These are phyloP conservation scores for Penicillium cosmopolitanum DNA, from an alignment of 495 filamentous ascomycete species.

Conservation along the genomic window DNA sequence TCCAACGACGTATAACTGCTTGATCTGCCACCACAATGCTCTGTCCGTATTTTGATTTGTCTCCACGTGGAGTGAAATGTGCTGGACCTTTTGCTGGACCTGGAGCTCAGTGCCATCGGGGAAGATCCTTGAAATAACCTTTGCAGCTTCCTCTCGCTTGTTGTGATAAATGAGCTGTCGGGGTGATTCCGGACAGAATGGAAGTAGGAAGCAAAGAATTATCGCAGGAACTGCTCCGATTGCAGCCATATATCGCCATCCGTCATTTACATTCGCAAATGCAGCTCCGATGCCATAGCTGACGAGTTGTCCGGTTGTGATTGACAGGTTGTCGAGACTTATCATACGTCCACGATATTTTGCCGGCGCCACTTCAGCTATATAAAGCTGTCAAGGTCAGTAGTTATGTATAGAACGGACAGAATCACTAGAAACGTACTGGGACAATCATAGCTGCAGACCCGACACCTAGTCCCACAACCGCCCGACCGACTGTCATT, in stretches of 20 bases:
- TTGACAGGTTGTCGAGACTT: conserved; percentile 56
- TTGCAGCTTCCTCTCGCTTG: conserved; percentile 38
- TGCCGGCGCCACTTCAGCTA: conserved; percentile 52
- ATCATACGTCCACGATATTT: conserved; percentile 57
- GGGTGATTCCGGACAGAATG: conserved; percentile 54
- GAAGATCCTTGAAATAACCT: conserved; percentile 42
- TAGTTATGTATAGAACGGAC: background rate
- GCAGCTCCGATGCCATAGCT: conserved; percentile 55
- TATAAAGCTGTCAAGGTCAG: conserved; percentile 30
- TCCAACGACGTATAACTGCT: conserved; percentile 50
- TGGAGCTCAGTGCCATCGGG: conserved; percentile 39
- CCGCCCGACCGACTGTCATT: conserved; percentile 53
- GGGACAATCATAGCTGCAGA: conserved; percentile 53
- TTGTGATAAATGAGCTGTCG: conserved; percentile 51
- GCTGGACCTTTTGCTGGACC: conserved; percentile 40
- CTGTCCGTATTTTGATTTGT: conserved; percentile 29
- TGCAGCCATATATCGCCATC: conserved; percentile 56
- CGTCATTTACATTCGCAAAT: conserved; percentile 46
- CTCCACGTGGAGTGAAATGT: conserved; percentile 40
- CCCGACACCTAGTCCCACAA: conserved; percentile 56
- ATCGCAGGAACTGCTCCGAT: conserved; percentile 51
- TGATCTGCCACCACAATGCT: conserved; percentile 40
- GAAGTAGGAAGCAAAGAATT: conserved; percentile 42
- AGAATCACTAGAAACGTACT: background rate
- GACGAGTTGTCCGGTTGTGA: conserved; percentile 56